Conservation (phyloP, 139 green algal species). For the Micractinium conductrix region DNA sequence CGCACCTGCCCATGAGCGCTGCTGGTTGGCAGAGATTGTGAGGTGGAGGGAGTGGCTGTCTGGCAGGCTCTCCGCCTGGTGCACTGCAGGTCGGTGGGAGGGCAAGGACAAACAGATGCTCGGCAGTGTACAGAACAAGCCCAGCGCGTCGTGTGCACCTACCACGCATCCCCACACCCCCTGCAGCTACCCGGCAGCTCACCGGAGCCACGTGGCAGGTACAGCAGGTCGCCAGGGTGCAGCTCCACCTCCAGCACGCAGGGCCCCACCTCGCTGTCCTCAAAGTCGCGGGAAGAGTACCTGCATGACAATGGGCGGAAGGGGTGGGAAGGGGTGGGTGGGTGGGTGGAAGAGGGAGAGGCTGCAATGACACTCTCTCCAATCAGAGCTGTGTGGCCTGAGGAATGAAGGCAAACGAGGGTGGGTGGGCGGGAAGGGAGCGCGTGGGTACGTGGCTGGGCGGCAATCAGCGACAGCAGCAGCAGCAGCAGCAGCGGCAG, state of each 20-base stretch:
- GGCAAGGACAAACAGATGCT: not conserved
- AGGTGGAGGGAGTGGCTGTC: conserved; percentile 76
- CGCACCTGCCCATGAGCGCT: conserved; percentile 61
- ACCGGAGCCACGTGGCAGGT: conserved; percentile 70
- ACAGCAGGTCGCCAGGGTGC: conserved; percentile 75
- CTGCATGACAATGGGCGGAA: conserved; percentile 10
- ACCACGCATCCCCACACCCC: not conserved
- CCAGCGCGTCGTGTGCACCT: not conserved
- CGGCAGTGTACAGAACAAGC: not conserved
- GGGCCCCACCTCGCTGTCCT: conserved; percentile 52
- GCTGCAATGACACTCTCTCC: no score
- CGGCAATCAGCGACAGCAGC: not conserved
- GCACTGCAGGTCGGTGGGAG: conserved; percentile 29
- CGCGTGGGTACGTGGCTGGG: not conserved
- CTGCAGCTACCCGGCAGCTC: not conserved
- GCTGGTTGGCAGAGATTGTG: conserved; percentile 75
- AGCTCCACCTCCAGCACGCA: conserved; percentile 59
- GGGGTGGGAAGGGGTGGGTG: no score
- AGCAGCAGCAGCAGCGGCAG: not conserved
- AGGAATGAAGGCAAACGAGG: no score
- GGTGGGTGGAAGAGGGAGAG: no score
- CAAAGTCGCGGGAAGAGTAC: conserved; percentile 57
- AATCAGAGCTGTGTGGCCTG: no score
- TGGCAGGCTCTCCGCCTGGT: conserved; percentile 47
- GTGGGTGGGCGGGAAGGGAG: no score